Conservation (phyloP, 106 monocot genomes). For the Xerophyta viscosa region DNA sequence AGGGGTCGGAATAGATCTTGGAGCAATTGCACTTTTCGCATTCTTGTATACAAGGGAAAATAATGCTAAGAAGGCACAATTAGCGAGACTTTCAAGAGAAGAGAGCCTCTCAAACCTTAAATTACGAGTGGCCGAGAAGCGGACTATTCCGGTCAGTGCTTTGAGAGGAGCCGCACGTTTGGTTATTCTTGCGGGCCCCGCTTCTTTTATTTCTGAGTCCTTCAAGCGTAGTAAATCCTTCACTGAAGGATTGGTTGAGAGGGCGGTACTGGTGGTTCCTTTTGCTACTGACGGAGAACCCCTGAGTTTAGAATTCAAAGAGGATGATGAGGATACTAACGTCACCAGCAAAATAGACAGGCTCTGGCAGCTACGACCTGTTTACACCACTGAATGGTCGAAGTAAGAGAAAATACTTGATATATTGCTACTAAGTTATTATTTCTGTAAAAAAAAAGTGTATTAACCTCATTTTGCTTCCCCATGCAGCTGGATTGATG, state of each 20-base stretch:
- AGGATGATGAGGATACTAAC: constrained; percentile 20
- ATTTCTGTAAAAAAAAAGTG: not conserved
- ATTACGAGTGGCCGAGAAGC: constrained; percentile 54
- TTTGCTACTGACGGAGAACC: constrained; percentile 53
- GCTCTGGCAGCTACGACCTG: constrained; percentile 82
- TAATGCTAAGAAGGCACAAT: constrained; percentile 67
- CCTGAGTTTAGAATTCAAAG: constrained; percentile 37
- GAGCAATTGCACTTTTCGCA: constrained; percentile 64
- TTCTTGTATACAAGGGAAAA: constrained; percentile 80
- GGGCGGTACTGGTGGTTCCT: constrained; percentile 79
- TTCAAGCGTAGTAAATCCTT: constrained; percentile 61
- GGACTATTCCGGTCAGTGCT: constrained; percentile 43
- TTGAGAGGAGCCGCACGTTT: constrained; percentile 71
- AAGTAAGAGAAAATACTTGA: constrained; percentile 37
- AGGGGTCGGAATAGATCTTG: constrained; percentile 68
- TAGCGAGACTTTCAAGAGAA: constrained; percentile 81
- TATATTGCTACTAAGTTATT: not conserved
- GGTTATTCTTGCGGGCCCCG: constrained; percentile 82
- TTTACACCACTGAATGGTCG: constrained; percentile 64
- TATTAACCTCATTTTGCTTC: not conserved
- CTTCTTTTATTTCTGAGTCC: constrained; percentile 54
- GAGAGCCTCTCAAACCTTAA: constrained; percentile 76
- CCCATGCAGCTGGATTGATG: constrained; percentile 74
- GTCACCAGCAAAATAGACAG: constrained; percentile 27
- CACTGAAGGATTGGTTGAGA: constrained; percentile 50